phyloP scores from a whole-genome alignment of 75 land plant species.

The Cunninghamia lanceolata region DNA sequence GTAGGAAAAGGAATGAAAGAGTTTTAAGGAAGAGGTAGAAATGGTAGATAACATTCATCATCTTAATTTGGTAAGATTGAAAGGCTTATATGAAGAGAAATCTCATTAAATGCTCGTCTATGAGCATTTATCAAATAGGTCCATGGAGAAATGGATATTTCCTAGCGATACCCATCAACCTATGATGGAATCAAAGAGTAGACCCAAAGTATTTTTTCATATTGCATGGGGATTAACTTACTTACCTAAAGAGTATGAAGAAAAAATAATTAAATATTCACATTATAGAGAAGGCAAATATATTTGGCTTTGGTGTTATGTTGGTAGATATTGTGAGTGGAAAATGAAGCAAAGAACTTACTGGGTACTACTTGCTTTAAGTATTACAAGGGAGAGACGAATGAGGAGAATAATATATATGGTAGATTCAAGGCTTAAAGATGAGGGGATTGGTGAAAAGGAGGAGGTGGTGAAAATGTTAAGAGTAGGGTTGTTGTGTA shows the following conservation, averaged over 20 bases:
- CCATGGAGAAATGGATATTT: not conserved
- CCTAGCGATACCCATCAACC: not conserved
- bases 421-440: not conserved
- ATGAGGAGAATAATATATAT: slow-evolving; percentile 8
- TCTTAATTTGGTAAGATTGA: slow-evolving; percentile 10
- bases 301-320: slow-evolving; percentile 19
- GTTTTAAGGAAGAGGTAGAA: slow-evolving; percentile 19
- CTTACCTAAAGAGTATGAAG: slow-evolving; percentile 19
- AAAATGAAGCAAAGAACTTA: slow-evolving; percentile 9
- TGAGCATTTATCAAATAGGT: not conserved
- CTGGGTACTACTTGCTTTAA: slow-evolving; percentile 9
- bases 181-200: not conserved
- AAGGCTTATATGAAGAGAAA: slow-evolving; percentile 9
- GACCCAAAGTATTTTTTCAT: not conserved
- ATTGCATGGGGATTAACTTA: slow-evolving; percentile 22
- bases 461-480: not conserved
- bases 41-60: slow-evolving; percentile 10
- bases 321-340: slow-evolving; percentile 18
- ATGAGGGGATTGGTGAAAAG: not conserved
- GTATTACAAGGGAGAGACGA: slow-evolving; percentile 4
- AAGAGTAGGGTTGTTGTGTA: no score
- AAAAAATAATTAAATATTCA: not conserved
- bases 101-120: not conserved
- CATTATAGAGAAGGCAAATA: slow-evolving; percentile 16
- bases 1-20: not conserved